Evolutionary conservation across 306 rosid species (phyloP), one percentile per base, ranked within the genome.

Genomic region (Prunus mongolica): DNA sequence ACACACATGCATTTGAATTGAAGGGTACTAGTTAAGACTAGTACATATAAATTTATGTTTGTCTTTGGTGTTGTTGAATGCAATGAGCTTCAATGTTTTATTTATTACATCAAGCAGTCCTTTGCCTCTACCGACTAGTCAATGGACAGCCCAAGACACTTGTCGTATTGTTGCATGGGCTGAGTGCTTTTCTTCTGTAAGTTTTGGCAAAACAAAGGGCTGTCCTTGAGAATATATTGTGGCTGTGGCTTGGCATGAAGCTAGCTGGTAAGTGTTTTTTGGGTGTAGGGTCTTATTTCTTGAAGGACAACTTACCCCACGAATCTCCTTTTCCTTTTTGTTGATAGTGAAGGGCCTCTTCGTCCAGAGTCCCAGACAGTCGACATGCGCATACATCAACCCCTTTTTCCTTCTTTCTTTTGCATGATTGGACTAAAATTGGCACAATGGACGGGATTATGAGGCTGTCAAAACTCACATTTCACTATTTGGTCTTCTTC

Each of bases 301-400:
- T 69, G 69, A 46, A 75, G 49, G 78, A 80, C 66, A 28, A 55
- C 20, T 28, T 80, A 79, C 93, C 93, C 93, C 83, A 90, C 92
- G 87, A 84, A 93, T 86, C 86, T 82, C 77, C 82, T 65, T 11
- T 3, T 58, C 82, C 85, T 87, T 77, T 61, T 57, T 67, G 68
- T 15, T 83, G 87, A 90, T 58, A 79, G 78, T 66, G 88, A 88
- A 82, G 65, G 80, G 63, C 78, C 69, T 65, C 74, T 49, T 60
- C 61, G 54, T 73, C 74, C 73, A 49, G 13, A 77, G 44, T 7
- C 44, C 44, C 44, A 38, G 44, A 38, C 9, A 38, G 44, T 38
- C 44, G 44, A 38, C 44, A 38, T 38, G 44, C 9, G 9, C 77
- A 32, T 69, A 44, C 52, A 45, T 45, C 28, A 71, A 56, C 44